A percentile compares a stretch with the other conserved stretches of the same genome.
phyloP scores from a whole-genome alignment of 768 basidiomycete species.

The Leccinum obscurum region DNA sequence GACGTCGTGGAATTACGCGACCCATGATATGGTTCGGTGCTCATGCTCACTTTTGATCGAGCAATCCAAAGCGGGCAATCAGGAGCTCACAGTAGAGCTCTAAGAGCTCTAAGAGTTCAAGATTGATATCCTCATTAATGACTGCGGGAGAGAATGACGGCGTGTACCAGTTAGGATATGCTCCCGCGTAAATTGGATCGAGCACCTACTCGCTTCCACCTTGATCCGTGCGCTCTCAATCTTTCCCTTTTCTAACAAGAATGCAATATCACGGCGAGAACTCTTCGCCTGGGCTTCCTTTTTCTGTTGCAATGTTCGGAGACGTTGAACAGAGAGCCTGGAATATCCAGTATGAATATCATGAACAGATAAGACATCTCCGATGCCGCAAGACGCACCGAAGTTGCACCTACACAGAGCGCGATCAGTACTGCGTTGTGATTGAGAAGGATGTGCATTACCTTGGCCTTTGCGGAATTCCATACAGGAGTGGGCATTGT shows the following conservation, averaged over 20 bases:
- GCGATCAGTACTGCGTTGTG: slow-evolving; percentile 7
- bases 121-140: slow-evolving; percentile 81
- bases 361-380: neutral
- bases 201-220: slow-evolving; percentile 72
- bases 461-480: slow-evolving; percentile 66
- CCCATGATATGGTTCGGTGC: slow-evolving; percentile 3
- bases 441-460: slow-evolving; percentile 15
- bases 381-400: slow-evolving; percentile 33
- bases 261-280: slow-evolving; percentile 77
- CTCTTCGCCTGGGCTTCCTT: slow-evolving; percentile 81
- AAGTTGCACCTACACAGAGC: slow-evolving; percentile 43
- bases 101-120: slow-evolving; percentile 88
- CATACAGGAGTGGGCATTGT: slow-evolving; percentile 41
- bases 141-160: slow-evolving; percentile 40
- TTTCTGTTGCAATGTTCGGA: slow-evolving; percentile 89
- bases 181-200: slow-evolving; percentile 5
- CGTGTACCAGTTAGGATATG: slow-evolving; percentile 19
- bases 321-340: slow-evolving; percentile 82
- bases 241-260: slow-evolving; percentile 75
- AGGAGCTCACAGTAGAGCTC: slow-evolving; percentile 96
- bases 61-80: slow-evolving; percentile 85
- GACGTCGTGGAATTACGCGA: slow-evolving; percentile 8
- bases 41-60: slow-evolving; percentile 78
- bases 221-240: slow-evolving; percentile 83
- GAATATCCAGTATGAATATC: slow-evolving; percentile 11